Percentiles rank a stretch among this genome's conserved stretches.
These are phyloP conservation scores for Cyclotella baltica DNA, from an alignment of 108 stramenopile genomes.

Conservation along the genomic window DNA sequence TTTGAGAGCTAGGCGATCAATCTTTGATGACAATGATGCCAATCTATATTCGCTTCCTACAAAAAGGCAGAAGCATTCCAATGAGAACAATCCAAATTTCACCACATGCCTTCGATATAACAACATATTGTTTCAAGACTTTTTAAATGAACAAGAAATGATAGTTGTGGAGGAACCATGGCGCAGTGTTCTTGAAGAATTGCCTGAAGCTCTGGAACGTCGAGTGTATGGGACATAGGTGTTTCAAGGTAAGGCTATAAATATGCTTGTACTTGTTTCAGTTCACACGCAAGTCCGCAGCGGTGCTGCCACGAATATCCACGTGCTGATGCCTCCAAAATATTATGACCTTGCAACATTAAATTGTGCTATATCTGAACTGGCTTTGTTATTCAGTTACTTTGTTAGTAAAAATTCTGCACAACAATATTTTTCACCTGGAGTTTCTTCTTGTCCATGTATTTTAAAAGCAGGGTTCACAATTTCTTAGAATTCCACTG, in stretches of 20 bases:
- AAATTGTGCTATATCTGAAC: conserved; percentile 54
- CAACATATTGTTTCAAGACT: conserved; percentile 78
- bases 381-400: conserved; percentile 29
- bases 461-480: too few relatives aligned
- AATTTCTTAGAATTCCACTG: too few relatives aligned
- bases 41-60: neutral
- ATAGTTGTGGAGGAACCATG: conserved; percentile 89
- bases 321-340: conserved; percentile 48
- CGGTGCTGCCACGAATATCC: conserved; percentile 33
- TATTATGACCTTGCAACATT: conserved; percentile 45
- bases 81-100: conserved; percentile 48
- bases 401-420: conserved; percentile 38
- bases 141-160: conserved; percentile 75
- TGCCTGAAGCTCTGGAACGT: conserved; percentile 80
- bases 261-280: neutral
- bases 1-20: conserved; percentile 51
- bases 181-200: conserved; percentile 74
- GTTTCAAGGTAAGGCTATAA: conserved; percentile 9
- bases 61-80: conserved; percentile 6
- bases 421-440: conserved; percentile 19
- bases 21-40: conserved; percentile 24
- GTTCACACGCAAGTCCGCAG: conserved; percentile 50
- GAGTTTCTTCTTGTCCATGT: neutral
- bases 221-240: conserved; percentile 76
- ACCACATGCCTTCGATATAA: conserved; percentile 83